Conservation (phyloP, 306 rosid genomes). For the Acacia confusa region DNA sequence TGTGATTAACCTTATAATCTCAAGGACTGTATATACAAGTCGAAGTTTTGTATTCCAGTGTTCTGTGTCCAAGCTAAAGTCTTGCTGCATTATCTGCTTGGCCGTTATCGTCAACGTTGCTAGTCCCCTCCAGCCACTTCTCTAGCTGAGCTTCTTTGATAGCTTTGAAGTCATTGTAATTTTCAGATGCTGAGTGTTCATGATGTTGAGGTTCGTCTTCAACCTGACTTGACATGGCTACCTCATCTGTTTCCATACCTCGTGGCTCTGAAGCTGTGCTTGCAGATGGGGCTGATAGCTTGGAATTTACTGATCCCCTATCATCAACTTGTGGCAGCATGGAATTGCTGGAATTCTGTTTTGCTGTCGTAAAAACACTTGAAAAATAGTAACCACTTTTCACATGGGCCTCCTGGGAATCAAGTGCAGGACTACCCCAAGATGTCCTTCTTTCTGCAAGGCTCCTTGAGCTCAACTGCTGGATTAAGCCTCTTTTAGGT, state of each 20-base stretch:
- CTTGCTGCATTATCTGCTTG: constrained; percentile 36
- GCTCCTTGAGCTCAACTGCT: constrained; percentile 36
- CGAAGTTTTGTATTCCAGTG: constrained; percentile 10
- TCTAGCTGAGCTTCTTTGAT: constrained; percentile 73
- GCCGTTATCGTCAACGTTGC: constrained; percentile 31
- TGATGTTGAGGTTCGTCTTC: constrained; percentile 47
- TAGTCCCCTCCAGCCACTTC: constrained; percentile 73
- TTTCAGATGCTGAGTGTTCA: constrained; percentile 45
- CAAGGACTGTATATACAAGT: constrained; percentile 31
- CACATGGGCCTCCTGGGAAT: constrained; percentile 36
- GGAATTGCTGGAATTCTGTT: constrained; percentile 59
- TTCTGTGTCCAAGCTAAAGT: constrained; percentile 29
- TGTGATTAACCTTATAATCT: not conserved
- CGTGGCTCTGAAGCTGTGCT: constrained; percentile 47
- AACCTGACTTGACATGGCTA: constrained; percentile 56
- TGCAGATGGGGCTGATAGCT: constrained; percentile 30
- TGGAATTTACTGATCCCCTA: constrained; percentile 32
- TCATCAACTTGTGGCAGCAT: constrained; percentile 65
- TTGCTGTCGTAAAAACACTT: constrained; percentile 66
- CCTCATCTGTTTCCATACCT: constrained; percentile 57
- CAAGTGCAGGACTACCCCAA: constrained; percentile 38
- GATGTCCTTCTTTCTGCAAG: constrained; percentile 50
- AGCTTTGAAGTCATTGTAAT: constrained; percentile 70
- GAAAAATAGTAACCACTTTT: constrained; percentile 58
- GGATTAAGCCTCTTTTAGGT: constrained; percentile 69